These are phyloP conservation scores for Manihot esculenta DNA, from an alignment of 441 rosid genomes.

Conservation along the genomic window DNA sequence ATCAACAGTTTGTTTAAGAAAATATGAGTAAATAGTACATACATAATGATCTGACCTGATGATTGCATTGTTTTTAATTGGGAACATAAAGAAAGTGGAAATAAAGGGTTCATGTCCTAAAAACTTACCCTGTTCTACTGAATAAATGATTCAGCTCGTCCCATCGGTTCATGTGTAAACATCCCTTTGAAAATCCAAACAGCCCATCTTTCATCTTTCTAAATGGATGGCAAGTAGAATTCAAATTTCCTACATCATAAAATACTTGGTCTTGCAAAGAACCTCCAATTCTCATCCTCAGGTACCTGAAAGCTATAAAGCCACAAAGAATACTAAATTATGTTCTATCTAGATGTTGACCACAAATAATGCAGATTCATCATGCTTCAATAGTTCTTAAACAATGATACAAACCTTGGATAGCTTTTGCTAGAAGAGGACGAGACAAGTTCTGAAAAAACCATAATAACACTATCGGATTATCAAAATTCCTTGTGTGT, in stretches of 20 bases:
- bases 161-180: slow-evolving; percentile 91
- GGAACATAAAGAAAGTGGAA: not conserved
- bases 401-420: slow-evolving; percentile 57
- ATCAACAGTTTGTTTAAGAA: not conserved
- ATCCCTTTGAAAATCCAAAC: slow-evolving; percentile 93
- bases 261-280: slow-evolving; percentile 92
- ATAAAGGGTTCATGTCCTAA: slow-evolving; percentile 9
- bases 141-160: slow-evolving; percentile 71
- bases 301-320: slow-evolving; percentile 58
- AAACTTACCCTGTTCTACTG: slow-evolving; percentile 59
- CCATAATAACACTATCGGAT: slow-evolving; percentile 7
- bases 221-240: slow-evolving; percentile 76
- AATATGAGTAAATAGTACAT: not conserved
- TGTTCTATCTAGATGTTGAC: not conserved
- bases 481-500: slow-evolving; percentile 6
- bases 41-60: not conserved
- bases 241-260: slow-evolving; percentile 63
- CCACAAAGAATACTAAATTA: slow-evolving; percentile 14
- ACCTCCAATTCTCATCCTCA: slow-evolving; percentile 94
- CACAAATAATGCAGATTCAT: slow-evolving; percentile 7
- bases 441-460: slow-evolving; percentile 71
- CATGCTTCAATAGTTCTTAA: slow-evolving; percentile 15
- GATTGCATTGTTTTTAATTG: not conserved
- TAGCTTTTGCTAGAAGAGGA: slow-evolving; percentile 73
- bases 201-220: slow-evolving; percentile 54